Evolutionary conservation across 768 basidiomycete species (phyloP).

Genomic region (Tephrocybe sp.): DNA sequence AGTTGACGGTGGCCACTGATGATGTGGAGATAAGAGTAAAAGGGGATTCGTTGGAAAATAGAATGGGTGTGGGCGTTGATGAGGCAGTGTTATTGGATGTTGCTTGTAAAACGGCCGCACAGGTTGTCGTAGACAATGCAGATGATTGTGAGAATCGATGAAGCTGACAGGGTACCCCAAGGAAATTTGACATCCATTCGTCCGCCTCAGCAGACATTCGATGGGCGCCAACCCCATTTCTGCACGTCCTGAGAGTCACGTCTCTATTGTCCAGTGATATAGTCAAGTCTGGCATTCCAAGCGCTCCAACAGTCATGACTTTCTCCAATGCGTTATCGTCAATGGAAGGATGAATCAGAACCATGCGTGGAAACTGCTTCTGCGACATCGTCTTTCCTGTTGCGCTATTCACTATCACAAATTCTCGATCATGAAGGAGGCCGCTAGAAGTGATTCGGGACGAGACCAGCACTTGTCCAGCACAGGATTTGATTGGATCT

Average conservation of each 20-base stretch:
- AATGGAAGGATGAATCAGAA: slow-evolving; percentile 13
- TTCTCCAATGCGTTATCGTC: neutral
- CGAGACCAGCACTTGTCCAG: slow-evolving; percentile 8
- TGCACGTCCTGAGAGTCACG: neutral
- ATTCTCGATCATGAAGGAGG: slow-evolving; percentile 14
- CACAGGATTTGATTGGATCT: slow-evolving; percentile 19
- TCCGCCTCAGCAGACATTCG: slow-evolving; percentile 11
- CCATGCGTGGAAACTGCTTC: slow-evolving; percentile 17
- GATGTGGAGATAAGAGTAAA: slow-evolving; percentile 15
- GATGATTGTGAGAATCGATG: slow-evolving; percentile 4
- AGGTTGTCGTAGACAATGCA: neutral
- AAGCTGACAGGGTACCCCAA: slow-evolving; percentile 12
- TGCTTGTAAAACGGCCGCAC: neutral
- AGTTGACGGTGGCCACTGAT: slow-evolving; percentile 8
- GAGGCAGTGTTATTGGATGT: neutral
- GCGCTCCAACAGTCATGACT: slow-evolving; percentile 11
- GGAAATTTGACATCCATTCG: slow-evolving; percentile 14
- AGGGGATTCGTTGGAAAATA: slow-evolving; percentile 17
- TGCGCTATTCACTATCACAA: slow-evolving; percentile 10
- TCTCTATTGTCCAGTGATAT: neutral
- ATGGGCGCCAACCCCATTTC: neutral
- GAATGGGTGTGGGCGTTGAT: slow-evolving; percentile 1
- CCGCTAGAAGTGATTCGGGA: slow-evolving; percentile 8
- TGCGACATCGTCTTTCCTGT: slow-evolving; percentile 13
- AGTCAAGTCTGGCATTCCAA: slow-evolving; percentile 9